Evolutionary conservation across 352 stramenopile species (phyloP).

Genomic region (Phytophthora kernoviae): DNA sequence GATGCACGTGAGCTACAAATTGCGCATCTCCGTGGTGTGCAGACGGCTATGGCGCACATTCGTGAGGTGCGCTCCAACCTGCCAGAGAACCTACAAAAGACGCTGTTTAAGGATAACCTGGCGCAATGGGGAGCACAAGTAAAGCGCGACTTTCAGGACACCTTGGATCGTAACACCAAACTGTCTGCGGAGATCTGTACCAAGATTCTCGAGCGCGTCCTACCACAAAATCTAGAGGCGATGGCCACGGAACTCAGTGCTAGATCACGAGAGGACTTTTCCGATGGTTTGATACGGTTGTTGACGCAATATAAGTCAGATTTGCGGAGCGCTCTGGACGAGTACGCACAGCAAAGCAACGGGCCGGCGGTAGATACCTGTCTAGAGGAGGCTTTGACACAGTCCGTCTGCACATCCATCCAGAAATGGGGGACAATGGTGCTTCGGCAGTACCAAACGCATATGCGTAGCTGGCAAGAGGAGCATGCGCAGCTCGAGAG

Average conservation of each 20-base stretch:
- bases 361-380: conserved; percentile 29
- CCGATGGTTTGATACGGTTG: conserved; percentile 48
- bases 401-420: conserved; percentile 48
- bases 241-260: conserved; percentile 41
- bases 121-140: conserved; percentile 25
- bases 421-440: conserved; percentile 51
- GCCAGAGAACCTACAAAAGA: conserved; percentile 36
- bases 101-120: conserved; percentile 35
- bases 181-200: conserved; percentile 22
- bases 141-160: conserved; percentile 19
- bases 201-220: conserved; percentile 26
- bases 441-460: conserved; percentile 53
- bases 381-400: conserved; percentile 41
- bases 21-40: conserved; percentile 34
- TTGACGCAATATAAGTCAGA: conserved; percentile 70
- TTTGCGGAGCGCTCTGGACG: conserved; percentile 39
- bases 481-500: conserved; percentile 36
- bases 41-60: conserved; percentile 30
- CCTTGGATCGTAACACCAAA: conserved; percentile 14
- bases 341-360: conserved; percentile 40
- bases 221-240: conserved; percentile 46
- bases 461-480: conserved; percentile 38
- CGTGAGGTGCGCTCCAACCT: conserved; percentile 26
- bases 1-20: conserved; percentile 29
- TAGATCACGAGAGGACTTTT: conserved; percentile 52